Conservation (phyloP, 305 asterid species). For the Fraxinus ornus region DNA sequence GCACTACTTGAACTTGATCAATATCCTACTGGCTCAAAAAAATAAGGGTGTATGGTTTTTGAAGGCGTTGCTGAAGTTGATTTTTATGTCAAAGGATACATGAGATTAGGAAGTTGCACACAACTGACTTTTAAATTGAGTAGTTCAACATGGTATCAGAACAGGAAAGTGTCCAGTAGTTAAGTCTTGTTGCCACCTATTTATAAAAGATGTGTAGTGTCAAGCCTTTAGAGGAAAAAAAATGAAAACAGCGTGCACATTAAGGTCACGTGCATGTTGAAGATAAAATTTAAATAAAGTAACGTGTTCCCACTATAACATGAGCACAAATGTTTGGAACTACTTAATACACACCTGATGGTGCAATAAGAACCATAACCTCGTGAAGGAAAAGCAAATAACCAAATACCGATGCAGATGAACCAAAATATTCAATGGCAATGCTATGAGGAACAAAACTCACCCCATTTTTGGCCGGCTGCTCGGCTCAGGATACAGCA, state of each 20-base stretch:
- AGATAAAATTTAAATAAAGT: neutral
- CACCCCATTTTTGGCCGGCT: conserved; percentile 87
- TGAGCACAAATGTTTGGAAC: neutral
- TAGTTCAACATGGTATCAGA: neutral
- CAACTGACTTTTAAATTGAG: neutral
- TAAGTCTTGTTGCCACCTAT: neutral
- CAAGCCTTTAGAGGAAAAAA: neutral
- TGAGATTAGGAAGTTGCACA: neutral
- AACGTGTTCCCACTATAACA: neutral
- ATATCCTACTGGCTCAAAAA: neutral
- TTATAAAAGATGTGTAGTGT: neutral
- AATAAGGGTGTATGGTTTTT: neutral
- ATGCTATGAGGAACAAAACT: conserved; percentile 14
- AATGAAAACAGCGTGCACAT: neutral
- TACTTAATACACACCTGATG: neutral
- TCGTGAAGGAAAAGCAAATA: neutral
- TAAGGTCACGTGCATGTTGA: neutral
- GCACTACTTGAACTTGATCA: neutral
- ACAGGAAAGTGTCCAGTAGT: neutral
- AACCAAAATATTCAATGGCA: neutral
- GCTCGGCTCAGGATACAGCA: conserved; percentile 86
- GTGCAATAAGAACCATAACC: neutral
- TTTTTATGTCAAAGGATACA: neutral
- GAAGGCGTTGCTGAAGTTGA: neutral
- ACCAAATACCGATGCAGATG: neutral